Percentiles rank a stretch among this genome's conserved stretches.
Conservation (phyloP, 495 filamentous ascomycete genomes). For the Penicillium desertorum region DNA sequence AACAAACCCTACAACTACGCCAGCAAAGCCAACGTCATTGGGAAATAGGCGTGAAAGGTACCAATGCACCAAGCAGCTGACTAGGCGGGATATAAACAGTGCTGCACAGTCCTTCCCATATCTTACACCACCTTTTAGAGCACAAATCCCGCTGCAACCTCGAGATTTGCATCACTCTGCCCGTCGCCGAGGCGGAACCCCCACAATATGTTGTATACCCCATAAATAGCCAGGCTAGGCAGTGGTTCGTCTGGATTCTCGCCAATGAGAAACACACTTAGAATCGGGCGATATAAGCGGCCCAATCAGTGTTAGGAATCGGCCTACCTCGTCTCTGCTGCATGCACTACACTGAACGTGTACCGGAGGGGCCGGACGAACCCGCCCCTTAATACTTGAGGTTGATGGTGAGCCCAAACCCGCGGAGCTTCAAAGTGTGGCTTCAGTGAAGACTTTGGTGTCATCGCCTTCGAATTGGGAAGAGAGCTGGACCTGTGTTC, state of each 20-base stretch:
- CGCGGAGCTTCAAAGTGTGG: too few relatives aligned
- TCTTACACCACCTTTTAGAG: too few relatives aligned
- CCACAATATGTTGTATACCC: slow-evolving; percentile 38
- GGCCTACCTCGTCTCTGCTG: slow-evolving; percentile 40
- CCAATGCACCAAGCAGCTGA: too few relatives aligned
- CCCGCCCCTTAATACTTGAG: slow-evolving; percentile 17
- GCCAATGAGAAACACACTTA: slow-evolving; percentile 47
- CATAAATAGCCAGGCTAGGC: slow-evolving; percentile 47
- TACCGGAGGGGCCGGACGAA: slow-evolving; percentile 39
- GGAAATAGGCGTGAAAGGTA: too few relatives aligned
- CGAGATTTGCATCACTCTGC: too few relatives aligned
- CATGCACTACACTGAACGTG: slow-evolving; percentile 33
- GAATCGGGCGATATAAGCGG: slow-evolving; percentile 30
- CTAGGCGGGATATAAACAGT: too few relatives aligned
- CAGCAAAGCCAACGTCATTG: not conserved
- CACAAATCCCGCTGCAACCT: too few relatives aligned
- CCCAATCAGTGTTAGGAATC: slow-evolving; percentile 49
- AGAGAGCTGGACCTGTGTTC: slow-evolving; percentile 31
- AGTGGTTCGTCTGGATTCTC: slow-evolving; percentile 54
- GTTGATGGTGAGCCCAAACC: too few relatives aligned
- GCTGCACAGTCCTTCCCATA: too few relatives aligned
- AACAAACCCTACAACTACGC: not conserved
- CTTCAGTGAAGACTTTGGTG: not conserved
- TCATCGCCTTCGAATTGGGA: not conserved
- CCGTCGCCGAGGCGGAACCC: slow-evolving; percentile 40